Evolutionary conservation across 306 rosid species (phyloP).

Genomic region (Cucurbita pepo): DNA sequence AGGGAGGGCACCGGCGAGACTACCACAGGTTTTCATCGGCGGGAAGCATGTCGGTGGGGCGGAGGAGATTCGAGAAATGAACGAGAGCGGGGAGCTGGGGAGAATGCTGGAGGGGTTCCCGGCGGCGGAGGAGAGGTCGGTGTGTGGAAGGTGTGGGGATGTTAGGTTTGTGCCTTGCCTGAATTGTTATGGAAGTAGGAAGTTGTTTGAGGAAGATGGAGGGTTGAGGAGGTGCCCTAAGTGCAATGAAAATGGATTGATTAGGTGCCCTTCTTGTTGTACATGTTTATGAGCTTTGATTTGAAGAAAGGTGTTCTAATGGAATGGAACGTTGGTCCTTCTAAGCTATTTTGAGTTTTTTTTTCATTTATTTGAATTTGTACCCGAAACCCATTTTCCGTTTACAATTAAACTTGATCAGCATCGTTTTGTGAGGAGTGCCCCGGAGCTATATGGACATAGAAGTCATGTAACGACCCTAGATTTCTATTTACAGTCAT

Average conservation of each 20-base stretch:
- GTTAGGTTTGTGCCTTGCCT: constrained; percentile 70
- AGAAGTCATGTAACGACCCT: too few species aligned
- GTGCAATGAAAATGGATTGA: constrained; percentile 25
- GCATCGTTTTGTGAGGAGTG: too few species aligned
- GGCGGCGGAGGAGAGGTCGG: constrained; percentile 21
- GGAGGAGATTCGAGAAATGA: constrained; percentile 41
- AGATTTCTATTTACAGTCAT: too few species aligned
- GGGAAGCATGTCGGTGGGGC: constrained; percentile 61
- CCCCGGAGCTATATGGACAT: too few species aligned
- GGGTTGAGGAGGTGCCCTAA: constrained; percentile 56
- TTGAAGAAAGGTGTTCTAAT: neutral
- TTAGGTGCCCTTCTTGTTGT: constrained; percentile 10
- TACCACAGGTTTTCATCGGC: constrained; percentile 64
- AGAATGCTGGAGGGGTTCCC: constrained; percentile 40
- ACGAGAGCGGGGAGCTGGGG: constrained; percentile 53
- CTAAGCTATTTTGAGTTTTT: too few species aligned
- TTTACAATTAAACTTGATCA: too few species aligned
- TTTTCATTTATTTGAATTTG: too few species aligned
- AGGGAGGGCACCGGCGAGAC: constrained; percentile 17
- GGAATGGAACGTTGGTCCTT: neutral
- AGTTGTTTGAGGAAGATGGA: constrained; percentile 51
- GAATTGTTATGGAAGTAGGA: constrained; percentile 59
- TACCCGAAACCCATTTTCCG: too few species aligned
- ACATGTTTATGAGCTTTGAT: neutral
- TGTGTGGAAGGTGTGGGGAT: constrained; percentile 55